phyloP scores from a whole-genome alignment of 2,329 filamentous ascomycete genomes.

The Pseudogymnoascus sp. region DNA sequence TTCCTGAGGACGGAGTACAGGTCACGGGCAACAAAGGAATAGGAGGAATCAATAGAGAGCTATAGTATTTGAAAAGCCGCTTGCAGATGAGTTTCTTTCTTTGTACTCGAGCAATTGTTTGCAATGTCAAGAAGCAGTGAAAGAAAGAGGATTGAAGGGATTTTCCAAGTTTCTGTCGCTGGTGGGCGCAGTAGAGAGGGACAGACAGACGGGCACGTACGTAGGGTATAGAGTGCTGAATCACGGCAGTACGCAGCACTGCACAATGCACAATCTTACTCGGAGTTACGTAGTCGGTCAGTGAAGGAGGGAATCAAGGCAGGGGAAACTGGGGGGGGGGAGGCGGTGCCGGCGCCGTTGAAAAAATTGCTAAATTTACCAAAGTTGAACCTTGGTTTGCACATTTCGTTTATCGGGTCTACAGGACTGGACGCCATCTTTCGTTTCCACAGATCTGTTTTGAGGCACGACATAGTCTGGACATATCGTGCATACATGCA shows the following conservation, averaged over 20 bases:
- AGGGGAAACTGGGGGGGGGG: conserved; percentile 2
- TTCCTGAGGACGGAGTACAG: not conserved
- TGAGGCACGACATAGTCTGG: not conserved
- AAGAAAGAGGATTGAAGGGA: not conserved
- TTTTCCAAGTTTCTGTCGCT: not conserved
- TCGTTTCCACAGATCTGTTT: not conserved
- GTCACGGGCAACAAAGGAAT: not conserved
- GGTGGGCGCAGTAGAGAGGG: not conserved
- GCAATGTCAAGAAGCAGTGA: not conserved
- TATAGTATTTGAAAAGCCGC: not conserved
- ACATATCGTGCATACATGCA: not conserved
- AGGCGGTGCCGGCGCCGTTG: not conserved
- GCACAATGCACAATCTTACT: not conserved
- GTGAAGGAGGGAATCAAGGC: not conserved
- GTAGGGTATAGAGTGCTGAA: not conserved
- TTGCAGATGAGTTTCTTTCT: not conserved
- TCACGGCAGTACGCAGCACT: not conserved
- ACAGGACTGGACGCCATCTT: not conserved
- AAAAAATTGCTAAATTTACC: conserved; percentile 8
- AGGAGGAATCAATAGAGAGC: not conserved
- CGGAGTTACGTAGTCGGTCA: not conserved
- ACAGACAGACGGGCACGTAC: too few species aligned
- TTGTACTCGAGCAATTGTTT: not conserved
- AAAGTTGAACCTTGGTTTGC: not conserved
- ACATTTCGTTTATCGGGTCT: not conserved